Evolutionary conservation across 306 rosid species (phyloP).

Genomic region (Oxytropis ochrocephala): DNA sequence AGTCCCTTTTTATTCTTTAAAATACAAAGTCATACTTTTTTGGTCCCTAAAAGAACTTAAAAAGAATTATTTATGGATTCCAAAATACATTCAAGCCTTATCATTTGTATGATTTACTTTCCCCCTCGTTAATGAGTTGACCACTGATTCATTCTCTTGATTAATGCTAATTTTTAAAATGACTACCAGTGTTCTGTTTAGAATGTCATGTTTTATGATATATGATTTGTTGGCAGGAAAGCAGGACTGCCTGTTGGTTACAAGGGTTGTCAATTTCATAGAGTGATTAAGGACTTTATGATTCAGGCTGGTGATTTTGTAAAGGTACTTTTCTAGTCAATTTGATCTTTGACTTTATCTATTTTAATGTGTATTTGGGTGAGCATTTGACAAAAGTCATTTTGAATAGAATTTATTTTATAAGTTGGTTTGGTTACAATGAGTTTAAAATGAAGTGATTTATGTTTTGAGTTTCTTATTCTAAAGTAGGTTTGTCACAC

Average conservation of each 20-base stretch:
- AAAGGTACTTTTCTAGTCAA: slow-evolving; percentile 40
- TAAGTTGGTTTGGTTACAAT: too few relatives aligned
- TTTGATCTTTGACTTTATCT: neutral
- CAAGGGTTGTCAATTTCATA: slow-evolving; percentile 93
- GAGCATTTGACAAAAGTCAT: too few relatives aligned
- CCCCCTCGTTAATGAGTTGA: neutral
- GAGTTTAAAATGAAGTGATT: too few relatives aligned
- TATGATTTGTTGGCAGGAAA: slow-evolving; percentile 48
- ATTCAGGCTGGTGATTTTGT: slow-evolving; percentile 94
- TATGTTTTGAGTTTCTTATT: too few relatives aligned
- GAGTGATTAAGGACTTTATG: slow-evolving; percentile 98
- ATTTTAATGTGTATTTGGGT: too few relatives aligned
- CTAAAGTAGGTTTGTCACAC: too few relatives aligned
- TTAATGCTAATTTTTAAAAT: neutral
- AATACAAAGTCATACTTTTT: neutral
- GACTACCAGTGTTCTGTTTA: neutral
- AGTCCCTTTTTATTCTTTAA: neutral
- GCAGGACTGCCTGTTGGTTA: slow-evolving; percentile 92
- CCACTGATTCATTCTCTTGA: neutral
- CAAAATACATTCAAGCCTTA: too few relatives aligned
- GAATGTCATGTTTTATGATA: neutral
- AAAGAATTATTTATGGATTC: too few relatives aligned
- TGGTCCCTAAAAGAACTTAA: neutral
- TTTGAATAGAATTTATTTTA: too few relatives aligned
- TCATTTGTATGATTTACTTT: too few relatives aligned